These are phyloP conservation scores for Flaveria floridana DNA, from an alignment of 140 eudicot species.

Conservation along the genomic window DNA sequence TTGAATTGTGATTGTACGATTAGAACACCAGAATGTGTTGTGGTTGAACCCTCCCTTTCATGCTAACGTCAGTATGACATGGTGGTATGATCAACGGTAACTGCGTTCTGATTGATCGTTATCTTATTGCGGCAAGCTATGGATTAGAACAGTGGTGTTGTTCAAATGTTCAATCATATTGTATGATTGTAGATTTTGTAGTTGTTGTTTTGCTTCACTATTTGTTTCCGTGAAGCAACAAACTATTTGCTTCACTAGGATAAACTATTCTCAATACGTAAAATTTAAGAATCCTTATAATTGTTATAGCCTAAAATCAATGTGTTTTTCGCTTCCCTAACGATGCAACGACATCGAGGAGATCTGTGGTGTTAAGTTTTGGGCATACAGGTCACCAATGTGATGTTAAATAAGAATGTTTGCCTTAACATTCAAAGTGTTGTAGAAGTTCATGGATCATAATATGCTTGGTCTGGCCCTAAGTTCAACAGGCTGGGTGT, in stretches of 20 bases:
- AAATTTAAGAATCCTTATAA: not conserved
- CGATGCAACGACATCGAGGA: not conserved
- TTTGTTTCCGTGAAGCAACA: not conserved
- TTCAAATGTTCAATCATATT: not conserved
- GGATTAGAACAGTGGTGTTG: not conserved
- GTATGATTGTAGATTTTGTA: not conserved
- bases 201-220: conserved; percentile 23
- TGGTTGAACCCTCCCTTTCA: conserved; percentile 22
- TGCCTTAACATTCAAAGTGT: not conserved
- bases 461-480: not conserved
- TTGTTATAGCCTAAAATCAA: not conserved
- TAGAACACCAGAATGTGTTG: not conserved
- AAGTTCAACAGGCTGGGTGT: not conserved
- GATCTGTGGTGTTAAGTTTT: not conserved
- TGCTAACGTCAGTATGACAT: conserved; percentile 12
- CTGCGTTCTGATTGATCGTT: not conserved
- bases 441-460: not conserved
- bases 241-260: not conserved
- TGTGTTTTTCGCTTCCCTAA: not conserved
- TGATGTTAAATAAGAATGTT: not conserved
- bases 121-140: conserved; percentile 1
- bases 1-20: not conserved
- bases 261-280: not conserved
- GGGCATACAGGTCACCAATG: not conserved
- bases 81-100: conserved; percentile 13